Evolutionary conservation across 768 basidiomycete genomes (phyloP).

Genomic region (Lactarius hengduanensis): DNA sequence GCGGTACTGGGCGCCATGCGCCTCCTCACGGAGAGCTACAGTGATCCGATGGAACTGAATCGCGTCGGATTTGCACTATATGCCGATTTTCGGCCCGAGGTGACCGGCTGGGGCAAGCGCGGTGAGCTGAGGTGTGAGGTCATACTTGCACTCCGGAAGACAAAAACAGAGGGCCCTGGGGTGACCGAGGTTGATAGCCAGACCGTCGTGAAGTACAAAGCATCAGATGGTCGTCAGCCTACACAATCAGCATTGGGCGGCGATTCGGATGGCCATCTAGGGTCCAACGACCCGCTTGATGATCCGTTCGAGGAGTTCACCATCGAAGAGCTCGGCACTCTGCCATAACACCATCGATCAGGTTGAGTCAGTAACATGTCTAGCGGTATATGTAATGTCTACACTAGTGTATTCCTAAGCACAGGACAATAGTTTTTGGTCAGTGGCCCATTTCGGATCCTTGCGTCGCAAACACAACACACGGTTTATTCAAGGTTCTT

Average conservation of each 20-base stretch:
- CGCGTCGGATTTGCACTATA: constrained; percentile 75
- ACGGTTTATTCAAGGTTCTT: constrained; percentile 54
- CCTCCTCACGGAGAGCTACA: constrained; percentile 61
- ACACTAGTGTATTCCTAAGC: constrained; percentile 27
- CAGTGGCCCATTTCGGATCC: background rate
- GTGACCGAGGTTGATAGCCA: constrained; percentile 4
- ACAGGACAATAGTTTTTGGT: constrained; percentile 7
- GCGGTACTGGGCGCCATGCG: constrained; percentile 75
- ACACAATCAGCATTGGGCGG: background rate
- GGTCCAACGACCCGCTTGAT: constrained; percentile 37
- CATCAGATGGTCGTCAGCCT: background rate
- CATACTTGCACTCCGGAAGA: constrained; percentile 58
- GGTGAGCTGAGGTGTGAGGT: constrained; percentile 68
- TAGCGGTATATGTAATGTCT: constrained; percentile 19
- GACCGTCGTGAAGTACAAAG: constrained; percentile 9
- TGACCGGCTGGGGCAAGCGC: constrained; percentile 81
- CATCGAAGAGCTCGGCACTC: constrained; percentile 32
- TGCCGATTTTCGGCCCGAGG: constrained; percentile 80
- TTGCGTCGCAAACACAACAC: background rate
- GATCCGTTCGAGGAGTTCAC: constrained; percentile 46
- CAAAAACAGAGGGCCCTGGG: background rate
- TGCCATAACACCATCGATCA: constrained; percentile 13
- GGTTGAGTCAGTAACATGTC: background rate
- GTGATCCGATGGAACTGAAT: constrained; percentile 55
- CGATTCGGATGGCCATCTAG: constrained; percentile 1